Evolutionary conservation across 2,329 filamentous ascomycete genomes (phyloP), one percentile per base, ranked within the genome.

Genomic region (Dissoconium aciculare): DNA sequence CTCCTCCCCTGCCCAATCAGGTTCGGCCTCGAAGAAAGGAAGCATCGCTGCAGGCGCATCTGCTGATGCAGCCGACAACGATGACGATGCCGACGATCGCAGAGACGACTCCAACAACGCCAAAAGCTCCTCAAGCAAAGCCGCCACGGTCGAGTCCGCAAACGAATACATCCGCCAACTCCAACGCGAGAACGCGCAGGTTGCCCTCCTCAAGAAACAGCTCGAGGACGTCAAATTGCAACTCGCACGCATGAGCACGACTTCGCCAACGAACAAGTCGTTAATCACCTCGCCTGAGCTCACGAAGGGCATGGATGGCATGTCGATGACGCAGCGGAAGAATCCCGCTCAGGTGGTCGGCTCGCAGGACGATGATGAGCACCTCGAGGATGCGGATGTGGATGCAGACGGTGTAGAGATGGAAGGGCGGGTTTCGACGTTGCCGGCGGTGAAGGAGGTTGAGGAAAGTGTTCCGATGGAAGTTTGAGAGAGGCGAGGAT

Each of bases 121-220:
- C 8, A 67, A 72, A 31, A 73, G 78, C 17, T 51, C 48, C 28
- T 84, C 77, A 47, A 94, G 84, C 58, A 98, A 95, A 55, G 89
- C 89, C 2, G 92, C 81, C 44, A 94, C 91, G 1, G 89, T 98
- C n/a, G 89, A 98, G 57, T 76, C 81, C 58, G 89, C 89, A 2
- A 95, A 95, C 46, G 77, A 85, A 34, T 94, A 95, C 51, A 94
- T 98, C 59, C 87, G 82, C 56, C 69, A 75, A 37, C 58, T 98
- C 38, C 75, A 91, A 55, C 62, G 71, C 44, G 79, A 91, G 50
- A 42, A 47, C 23, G 39, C 40, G 17, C 31, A 26, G 13, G 15
- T 39, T 19, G 38, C 32, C 10, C 21, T 32, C 17, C 15, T 34
- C 27, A 23, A n/a, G n/a, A n/a, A n/a, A n/a, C 19, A 27, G 25